Percentiles rank a stretch among this genome's conserved stretches.
These are phyloP conservation scores for Zangia roseola DNA, from an alignment of 768 basidiomycete species.

Conservation along the genomic window DNA sequence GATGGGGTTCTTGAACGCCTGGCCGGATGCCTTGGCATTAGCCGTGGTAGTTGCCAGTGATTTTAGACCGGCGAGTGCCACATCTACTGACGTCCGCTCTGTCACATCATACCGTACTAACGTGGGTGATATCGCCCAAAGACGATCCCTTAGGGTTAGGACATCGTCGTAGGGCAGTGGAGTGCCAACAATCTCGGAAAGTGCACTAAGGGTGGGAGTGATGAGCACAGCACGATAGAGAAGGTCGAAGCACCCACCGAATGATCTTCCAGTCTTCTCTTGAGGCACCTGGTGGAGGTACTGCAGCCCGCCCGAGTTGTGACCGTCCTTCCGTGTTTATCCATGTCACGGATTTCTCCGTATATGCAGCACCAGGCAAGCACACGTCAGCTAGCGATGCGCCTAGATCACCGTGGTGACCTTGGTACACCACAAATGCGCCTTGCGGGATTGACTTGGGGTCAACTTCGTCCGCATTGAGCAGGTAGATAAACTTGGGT, in stretches of 20 bases:
- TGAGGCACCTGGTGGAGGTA: constrained; percentile 91
- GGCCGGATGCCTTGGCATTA: constrained; percentile 54
- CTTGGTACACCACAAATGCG: constrained; percentile 98
- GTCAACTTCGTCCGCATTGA: constrained; percentile 94
- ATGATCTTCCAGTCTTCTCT: constrained; percentile 98
- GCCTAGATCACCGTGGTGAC: constrained; percentile 96
- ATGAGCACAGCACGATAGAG: neutral
- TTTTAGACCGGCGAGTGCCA: constrained; percentile 70
- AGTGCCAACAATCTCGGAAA: constrained; percentile 81
- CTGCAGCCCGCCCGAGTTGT: constrained; percentile 88
- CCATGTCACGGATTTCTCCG: constrained; percentile 90
- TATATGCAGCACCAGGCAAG: constrained; percentile 90
- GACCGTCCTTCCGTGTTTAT: constrained; percentile 95
- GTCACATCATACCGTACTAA: constrained; percentile 81
- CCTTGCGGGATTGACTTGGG: constrained; percentile 83
- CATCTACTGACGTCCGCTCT: constrained; percentile 72
- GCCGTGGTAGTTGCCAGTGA: constrained; percentile 51
- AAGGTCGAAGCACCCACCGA: constrained; percentile 50
- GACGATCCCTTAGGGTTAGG: constrained; percentile 77
- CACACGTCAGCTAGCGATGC: constrained; percentile 98
- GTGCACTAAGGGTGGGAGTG: constrained; percentile 50
- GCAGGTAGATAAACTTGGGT: constrained; percentile 95
- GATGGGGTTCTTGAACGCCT: constrained; percentile 76
- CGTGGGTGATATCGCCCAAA: constrained; percentile 96
- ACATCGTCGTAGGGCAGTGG: constrained; percentile 91